phyloP scores from a whole-genome alignment of 2,329 filamentous ascomycete species.

The Paracoccidioides lutzii region DNA sequence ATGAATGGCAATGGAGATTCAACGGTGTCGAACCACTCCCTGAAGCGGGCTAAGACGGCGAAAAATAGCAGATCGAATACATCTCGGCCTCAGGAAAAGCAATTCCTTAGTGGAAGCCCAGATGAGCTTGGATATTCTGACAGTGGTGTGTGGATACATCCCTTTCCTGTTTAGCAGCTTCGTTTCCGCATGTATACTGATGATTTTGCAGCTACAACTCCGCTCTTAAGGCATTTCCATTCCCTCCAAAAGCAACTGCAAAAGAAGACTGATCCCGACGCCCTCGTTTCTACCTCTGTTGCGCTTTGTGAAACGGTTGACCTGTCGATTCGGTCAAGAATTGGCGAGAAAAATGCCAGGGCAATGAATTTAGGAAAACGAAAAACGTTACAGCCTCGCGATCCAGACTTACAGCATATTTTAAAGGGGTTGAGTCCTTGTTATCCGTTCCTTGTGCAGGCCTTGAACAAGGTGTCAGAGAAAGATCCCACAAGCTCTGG shows the following conservation, averaged over 20 bases:
- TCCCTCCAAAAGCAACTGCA: constrained; percentile 23
- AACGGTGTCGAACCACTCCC: background rate
- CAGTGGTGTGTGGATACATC: constrained; percentile 11
- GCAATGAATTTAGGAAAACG: constrained; percentile 7
- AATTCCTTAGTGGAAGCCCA: background rate
- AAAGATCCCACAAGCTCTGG: constrained; percentile 7
- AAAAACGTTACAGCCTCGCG: background rate
- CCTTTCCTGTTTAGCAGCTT: background rate
- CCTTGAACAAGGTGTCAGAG: constrained; percentile 17
- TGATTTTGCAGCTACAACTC: constrained; percentile 14
- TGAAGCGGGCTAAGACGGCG: constrained; percentile 8
- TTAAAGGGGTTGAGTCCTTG: constrained; percentile 16
- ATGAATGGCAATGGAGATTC: background rate
- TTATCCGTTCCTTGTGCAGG: constrained; percentile 17
- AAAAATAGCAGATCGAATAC: constrained; percentile 1
- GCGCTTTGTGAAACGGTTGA: constrained; percentile 20
- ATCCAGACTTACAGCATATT: constrained; percentile 12
- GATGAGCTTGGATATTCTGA: constrained; percentile 7
- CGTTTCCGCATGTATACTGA: background rate
- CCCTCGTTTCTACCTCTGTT: constrained; percentile 15
- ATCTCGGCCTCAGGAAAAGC: background rate
- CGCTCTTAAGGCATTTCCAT: constrained; percentile 24
- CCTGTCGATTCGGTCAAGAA: constrained; percentile 12
- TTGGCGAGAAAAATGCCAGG: constrained; percentile 4
- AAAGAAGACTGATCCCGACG: constrained; percentile 14